Conservation (phyloP, 108 stramenopile species). For the Discostella pseudostelligera region DNA sequence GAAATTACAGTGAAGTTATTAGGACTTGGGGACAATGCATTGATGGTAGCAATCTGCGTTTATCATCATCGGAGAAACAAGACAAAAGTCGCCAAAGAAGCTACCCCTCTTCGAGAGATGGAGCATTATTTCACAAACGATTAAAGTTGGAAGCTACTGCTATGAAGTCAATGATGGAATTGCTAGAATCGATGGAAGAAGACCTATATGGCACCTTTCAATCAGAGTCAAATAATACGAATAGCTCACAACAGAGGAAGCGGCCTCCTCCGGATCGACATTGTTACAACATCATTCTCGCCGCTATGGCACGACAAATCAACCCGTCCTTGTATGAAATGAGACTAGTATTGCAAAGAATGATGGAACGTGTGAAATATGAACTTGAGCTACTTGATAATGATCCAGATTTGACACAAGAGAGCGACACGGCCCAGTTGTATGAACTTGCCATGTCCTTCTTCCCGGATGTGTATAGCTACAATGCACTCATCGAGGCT, state of each 20-base stretch:
- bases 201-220: conserved; percentile 26
- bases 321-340: conserved; percentile 46
- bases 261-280: conserved; percentile 34
- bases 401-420: conserved; percentile 1
- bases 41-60: conserved; percentile 13
- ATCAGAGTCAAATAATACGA: not conserved
- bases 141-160: conserved; percentile 28
- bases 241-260: conserved; percentile 10
- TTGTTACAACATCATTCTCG: conserved; percentile 39
- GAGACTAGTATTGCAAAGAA: conserved; percentile 34
- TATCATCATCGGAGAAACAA: not conserved
- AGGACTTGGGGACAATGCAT: conserved; percentile 28
- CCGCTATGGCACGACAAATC: conserved; percentile 36
- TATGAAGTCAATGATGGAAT: conserved; percentile 39
- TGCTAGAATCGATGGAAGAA: conserved; percentile 45
- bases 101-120: conserved; percentile 8
- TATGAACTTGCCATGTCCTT: conserved; percentile 20
- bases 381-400: conserved; percentile 18
- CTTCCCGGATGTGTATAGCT: conserved; percentile 37
- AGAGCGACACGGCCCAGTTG: not conserved
- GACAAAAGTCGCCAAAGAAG: not conserved
- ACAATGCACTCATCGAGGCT: conserved; percentile 46
- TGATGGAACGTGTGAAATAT: conserved; percentile 42
- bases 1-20: conserved; percentile 42
- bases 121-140: conserved; percentile 20